Evolutionary conservation across 202 grass and related monocot species (phyloP).

Genomic region (Carex arenaria): DNA sequence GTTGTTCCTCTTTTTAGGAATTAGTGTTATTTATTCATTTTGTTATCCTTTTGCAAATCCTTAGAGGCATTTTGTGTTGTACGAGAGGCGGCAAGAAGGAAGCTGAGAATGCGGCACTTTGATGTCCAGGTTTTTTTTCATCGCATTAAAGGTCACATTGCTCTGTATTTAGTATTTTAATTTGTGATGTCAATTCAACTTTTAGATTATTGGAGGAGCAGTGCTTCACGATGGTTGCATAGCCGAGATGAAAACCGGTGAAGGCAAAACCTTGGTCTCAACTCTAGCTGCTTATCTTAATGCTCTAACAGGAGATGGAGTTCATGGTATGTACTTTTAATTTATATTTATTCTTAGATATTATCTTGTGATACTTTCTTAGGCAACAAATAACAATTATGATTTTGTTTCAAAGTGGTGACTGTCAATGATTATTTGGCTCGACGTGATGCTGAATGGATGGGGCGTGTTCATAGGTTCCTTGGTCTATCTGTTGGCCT

Average conservation of each 20-base stretch:
- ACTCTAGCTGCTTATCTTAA: constrained; percentile 86
- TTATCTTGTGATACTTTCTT: constrained; percentile 6
- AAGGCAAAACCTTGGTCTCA: constrained; percentile 90
- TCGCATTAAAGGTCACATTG: neutral
- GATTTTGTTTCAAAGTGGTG: constrained; percentile 52
- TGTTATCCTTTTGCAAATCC: neutral
- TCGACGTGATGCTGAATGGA: constrained; percentile 95
- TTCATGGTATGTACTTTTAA: constrained; percentile 58
- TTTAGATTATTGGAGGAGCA: constrained; percentile 88
- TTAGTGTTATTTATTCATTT: neutral
- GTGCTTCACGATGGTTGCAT: constrained; percentile 95
- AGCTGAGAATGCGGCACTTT: constrained; percentile 82
- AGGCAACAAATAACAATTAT: constrained; percentile 15
- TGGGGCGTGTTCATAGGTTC: constrained; percentile 93
- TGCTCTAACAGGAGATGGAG: constrained; percentile 75
- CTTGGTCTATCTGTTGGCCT: constrained; percentile 87
- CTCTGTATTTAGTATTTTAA: neutral
- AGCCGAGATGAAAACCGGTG: constrained; percentile 96
- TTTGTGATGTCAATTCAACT: neutral
- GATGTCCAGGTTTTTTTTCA: constrained; percentile 71
- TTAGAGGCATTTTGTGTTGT: constrained; percentile 86
- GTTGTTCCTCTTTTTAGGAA: constrained; percentile 8
- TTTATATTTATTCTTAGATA: neutral
- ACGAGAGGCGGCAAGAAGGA: constrained; percentile 76
- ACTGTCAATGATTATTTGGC: constrained; percentile 99